A percentile compares a stretch with the other conserved stretches of the same genome.
phyloP scores from a whole-genome alignment of 345 rosid species.

The Gossypioides kirkii region DNA sequence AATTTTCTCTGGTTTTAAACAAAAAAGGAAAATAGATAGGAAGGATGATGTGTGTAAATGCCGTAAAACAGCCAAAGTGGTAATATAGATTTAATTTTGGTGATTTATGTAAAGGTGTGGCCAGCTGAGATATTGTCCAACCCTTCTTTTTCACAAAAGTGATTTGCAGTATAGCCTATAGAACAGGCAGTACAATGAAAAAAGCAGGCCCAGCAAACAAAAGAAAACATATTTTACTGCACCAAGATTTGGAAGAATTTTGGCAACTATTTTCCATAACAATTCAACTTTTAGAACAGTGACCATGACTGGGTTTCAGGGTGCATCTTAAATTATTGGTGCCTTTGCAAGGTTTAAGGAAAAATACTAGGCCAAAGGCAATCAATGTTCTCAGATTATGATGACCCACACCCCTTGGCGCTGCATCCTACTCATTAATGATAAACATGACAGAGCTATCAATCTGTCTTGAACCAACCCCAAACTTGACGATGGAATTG shows the following conservation, averaged over 20 bases:
- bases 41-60: background rate
- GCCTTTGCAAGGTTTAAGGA: background rate
- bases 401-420: background rate
- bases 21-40: background rate
- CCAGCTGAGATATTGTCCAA: slow-evolving; percentile 7
- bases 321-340: background rate
- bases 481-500: background rate
- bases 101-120: slow-evolving; percentile 2
- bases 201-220: background rate
- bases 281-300: slow-evolving; percentile 1
- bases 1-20: background rate
- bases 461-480: background rate
- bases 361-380: background rate
- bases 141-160: slow-evolving; percentile 5
- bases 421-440: too few relatives aligned
- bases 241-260: background rate
- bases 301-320: background rate
- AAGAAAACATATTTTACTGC: background rate
- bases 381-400: background rate
- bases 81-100: background rate
- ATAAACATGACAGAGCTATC: too few relatives aligned
- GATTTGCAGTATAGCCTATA: slow-evolving; percentile 2
- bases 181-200: background rate
- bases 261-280: slow-evolving; percentile 4
- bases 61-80: background rate